These are phyloP conservation scores for Coemansia guatemalensis DNA, from an alignment of 192 early-diverging fungal genomes.

Conservation along the genomic window DNA sequence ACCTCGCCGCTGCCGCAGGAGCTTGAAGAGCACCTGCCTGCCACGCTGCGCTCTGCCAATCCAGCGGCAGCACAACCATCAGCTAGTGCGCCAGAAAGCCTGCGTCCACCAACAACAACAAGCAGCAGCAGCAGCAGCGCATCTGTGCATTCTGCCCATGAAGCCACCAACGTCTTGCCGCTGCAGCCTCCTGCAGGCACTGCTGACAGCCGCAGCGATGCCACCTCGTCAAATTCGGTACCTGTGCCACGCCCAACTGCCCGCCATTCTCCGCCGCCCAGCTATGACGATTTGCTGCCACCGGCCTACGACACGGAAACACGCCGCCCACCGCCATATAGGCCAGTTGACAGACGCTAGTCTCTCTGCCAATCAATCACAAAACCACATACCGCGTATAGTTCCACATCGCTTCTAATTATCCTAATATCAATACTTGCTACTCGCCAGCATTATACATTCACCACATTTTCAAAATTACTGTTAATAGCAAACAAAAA, in stretches of 20 bases:
- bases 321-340: constrained; percentile 37
- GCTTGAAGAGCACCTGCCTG: not conserved
- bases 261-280: constrained; percentile 21
- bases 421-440: too few relatives aligned
- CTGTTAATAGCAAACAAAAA: not conserved
- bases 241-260: not conserved
- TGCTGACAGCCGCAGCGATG: not conserved
- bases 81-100: too few relatives aligned
- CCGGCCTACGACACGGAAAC: constrained; percentile 27
- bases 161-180: too few relatives aligned
- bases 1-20: not conserved
- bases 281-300: constrained; percentile 41
- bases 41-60: not conserved
- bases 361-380: too few relatives aligned
- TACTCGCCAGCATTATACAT: too few relatives aligned
- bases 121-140: too few relatives aligned
- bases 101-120: too few relatives aligned
- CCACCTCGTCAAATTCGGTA: not conserved
- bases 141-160: too few relatives aligned
- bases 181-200: too few relatives aligned
- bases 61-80: too few relatives aligned
- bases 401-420: too few relatives aligned
- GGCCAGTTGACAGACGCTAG: constrained; percentile 5
- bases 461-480: not conserved
- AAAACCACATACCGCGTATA: too few relatives aligned